Conservation (phyloP, 75 land plant species). For the Adiantum capillusveneris region DNA sequence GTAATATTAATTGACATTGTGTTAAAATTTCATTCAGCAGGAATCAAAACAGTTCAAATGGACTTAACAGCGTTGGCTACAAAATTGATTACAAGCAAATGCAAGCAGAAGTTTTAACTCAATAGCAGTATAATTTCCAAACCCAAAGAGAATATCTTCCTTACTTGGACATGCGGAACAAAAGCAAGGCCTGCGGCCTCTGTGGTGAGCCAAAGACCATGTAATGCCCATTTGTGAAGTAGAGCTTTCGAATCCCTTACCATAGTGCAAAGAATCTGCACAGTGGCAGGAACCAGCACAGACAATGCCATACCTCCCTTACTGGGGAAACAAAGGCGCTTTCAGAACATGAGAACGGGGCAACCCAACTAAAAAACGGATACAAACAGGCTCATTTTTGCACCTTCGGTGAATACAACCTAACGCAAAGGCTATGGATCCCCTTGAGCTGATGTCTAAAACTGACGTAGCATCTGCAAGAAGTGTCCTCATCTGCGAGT, state of each 20-base stretch:
- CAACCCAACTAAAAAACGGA: background rate
- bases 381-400: background rate
- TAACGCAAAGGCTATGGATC: slow-evolving; percentile 75
- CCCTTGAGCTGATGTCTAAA: slow-evolving; percentile 48
- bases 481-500: slow-evolving; percentile 56
- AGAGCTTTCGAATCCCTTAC: slow-evolving; percentile 52
- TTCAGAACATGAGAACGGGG: background rate
- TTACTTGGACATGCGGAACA: slow-evolving; percentile 93
- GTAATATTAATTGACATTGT: too few species aligned
- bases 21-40: too few species aligned
- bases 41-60: too few species aligned
- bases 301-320: slow-evolving; percentile 97
- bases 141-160: too few species aligned
- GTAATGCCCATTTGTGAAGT: slow-evolving; percentile 77
- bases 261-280: slow-evolving; percentile 56
- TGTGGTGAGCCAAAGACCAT: slow-evolving; percentile 84
- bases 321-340: slow-evolving; percentile 39
- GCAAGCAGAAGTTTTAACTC: too few species aligned
- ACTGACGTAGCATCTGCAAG: slow-evolving; percentile 46
- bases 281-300: slow-evolving; percentile 71
- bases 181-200: slow-evolving; percentile 93
- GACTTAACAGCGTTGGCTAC: too few species aligned
- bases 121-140: too few species aligned
- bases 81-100: too few species aligned
- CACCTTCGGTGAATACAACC: slow-evolving; percentile 97